Conservation (phyloP, 495 filamentous ascomycete species). For the Schizothecium vesticola region DNA sequence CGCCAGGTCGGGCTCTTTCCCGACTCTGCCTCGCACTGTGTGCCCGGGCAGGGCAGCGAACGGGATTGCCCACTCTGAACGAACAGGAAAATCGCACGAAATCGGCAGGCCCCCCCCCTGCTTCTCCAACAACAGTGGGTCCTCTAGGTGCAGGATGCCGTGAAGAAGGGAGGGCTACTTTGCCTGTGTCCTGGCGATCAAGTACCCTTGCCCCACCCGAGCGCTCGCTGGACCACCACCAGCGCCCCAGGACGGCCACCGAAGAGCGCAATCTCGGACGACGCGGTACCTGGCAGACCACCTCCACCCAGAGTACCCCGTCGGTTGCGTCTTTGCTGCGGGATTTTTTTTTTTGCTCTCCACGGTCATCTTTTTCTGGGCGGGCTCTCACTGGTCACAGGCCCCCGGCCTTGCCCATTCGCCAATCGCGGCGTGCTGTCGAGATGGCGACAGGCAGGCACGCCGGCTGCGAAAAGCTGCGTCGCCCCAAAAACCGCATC, state of each 20-base stretch:
- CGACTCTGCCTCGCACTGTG: slow-evolving; percentile 23
- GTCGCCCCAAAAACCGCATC: no score
- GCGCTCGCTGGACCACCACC: background rate
- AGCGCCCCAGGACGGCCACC: background rate
- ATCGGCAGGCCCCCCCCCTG: slow-evolving; percentile 14
- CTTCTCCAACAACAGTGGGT: slow-evolving; percentile 15
- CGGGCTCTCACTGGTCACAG: background rate
- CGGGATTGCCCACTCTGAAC: slow-evolving; percentile 17
- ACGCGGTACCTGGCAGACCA: slow-evolving; percentile 24
- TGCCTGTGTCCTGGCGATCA: slow-evolving; percentile 18
- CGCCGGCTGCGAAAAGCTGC: background rate
- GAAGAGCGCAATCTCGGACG: slow-evolving; percentile 11
- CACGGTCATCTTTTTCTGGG: background rate
- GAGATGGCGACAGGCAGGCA: slow-evolving; percentile 6
- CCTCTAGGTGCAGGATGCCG: slow-evolving; percentile 25
- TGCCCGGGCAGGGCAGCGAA: slow-evolving; percentile 12
- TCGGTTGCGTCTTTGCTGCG: slow-evolving; percentile 20
- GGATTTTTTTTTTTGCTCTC: slow-evolving; percentile 31
- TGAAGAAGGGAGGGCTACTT: slow-evolving; percentile 24
- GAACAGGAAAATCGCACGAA: slow-evolving; percentile 14
- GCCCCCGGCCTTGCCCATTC: slow-evolving; percentile 1
- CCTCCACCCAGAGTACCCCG: slow-evolving; percentile 23
- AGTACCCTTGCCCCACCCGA: slow-evolving; percentile 18
- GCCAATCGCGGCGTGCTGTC: background rate
- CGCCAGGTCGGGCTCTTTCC: slow-evolving; percentile 17